Conservation (phyloP, 345 rosid genomes). For the Eucalyptus decipiens region DNA sequence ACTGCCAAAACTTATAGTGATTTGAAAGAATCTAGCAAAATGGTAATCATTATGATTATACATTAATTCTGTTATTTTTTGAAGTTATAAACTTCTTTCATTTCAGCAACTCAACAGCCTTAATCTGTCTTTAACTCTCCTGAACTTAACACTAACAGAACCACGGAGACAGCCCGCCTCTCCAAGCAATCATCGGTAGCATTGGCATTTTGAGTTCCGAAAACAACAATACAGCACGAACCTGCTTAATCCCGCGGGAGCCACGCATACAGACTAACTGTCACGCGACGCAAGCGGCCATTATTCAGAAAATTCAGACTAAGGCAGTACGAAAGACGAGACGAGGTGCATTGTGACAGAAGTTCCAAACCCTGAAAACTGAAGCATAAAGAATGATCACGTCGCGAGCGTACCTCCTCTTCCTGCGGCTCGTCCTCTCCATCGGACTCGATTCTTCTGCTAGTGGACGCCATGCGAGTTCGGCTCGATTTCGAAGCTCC, state of each 20-base stretch:
- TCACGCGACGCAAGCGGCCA: background rate
- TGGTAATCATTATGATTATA: background rate
- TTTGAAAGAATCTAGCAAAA: background rate
- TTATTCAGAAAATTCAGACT: background rate
- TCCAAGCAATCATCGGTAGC: background rate
- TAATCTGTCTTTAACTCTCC: background rate
- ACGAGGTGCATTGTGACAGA: background rate
- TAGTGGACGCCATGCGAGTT: slow-evolving; percentile 49
- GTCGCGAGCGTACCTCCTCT: background rate
- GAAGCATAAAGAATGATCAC: background rate
- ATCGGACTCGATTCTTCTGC: slow-evolving; percentile 19
- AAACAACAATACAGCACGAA: background rate
- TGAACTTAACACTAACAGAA: background rate
- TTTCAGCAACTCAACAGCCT: background rate
- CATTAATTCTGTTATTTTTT: background rate
- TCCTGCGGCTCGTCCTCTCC: slow-evolving; percentile 34
- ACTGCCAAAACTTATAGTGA: background rate
- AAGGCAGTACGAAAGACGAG: background rate
- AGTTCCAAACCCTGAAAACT: background rate
- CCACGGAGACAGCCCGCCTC: background rate
- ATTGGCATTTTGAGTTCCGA: background rate
- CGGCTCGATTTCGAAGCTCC: background rate
- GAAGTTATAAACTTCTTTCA: too few relatives aligned
- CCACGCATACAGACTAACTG: background rate
- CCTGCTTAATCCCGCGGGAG: background rate